Conservation (phyloP, 2,329 filamentous ascomycete genomes). For the Claviceps sp. region DNA sequence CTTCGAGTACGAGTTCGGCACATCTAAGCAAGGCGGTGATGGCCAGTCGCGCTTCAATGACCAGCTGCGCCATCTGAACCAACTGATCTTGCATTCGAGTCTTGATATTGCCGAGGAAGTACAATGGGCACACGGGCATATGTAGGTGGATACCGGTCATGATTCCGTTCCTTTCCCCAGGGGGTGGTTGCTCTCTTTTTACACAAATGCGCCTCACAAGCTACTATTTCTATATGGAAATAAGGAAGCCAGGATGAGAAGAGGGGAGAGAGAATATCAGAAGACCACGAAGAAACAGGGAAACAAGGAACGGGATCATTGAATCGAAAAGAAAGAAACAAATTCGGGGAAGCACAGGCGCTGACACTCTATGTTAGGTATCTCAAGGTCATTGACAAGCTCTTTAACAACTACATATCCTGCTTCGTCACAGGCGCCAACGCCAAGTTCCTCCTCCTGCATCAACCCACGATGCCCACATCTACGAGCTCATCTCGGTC, state of each 20-base stretch:
- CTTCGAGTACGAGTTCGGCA: slow-evolving; percentile 95
- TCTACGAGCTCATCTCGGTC: slow-evolving; percentile 34
- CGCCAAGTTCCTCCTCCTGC: slow-evolving; percentile 86
- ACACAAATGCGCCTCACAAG: no score
- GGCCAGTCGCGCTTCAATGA: slow-evolving; percentile 80
- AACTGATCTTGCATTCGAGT: slow-evolving; percentile 90
- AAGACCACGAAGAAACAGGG: no score
- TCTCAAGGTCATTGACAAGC: slow-evolving; percentile 91
- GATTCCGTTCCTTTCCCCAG: not conserved
- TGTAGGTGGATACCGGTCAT: slow-evolving; percentile 38
- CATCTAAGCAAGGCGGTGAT: slow-evolving; percentile 89
- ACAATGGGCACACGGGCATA: slow-evolving; percentile 78
- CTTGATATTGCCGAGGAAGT: slow-evolving; percentile 93
- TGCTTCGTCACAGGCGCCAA: slow-evolving; percentile 90
- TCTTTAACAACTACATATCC: slow-evolving; percentile 90
- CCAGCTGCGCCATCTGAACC: slow-evolving; percentile 84
- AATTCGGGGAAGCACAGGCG: not conserved
- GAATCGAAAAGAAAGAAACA: no score
- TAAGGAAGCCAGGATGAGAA: no score
- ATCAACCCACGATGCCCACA: slow-evolving; percentile 51
- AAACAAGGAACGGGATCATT: no score
- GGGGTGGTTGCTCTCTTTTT: no score
- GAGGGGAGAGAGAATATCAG: no score
- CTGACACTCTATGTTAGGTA: slow-evolving; percentile 44
- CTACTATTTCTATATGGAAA: no score